Evolutionary conservation across 2,329 filamentous ascomycete genomes (phyloP).

Genomic region (Scedosporium apiospermum): DNA sequence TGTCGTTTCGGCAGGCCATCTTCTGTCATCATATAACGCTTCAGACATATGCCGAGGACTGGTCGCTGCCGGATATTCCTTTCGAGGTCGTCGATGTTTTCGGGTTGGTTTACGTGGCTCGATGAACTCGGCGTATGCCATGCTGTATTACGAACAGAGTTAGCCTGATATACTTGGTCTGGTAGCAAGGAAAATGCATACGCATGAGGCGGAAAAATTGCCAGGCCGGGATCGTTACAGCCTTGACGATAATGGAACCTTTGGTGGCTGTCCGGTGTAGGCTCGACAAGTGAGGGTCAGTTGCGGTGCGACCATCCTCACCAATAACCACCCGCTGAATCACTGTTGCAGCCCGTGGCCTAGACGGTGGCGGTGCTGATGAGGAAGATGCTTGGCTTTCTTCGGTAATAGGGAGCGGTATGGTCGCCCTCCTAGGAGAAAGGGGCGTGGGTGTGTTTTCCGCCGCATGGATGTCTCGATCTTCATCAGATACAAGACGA

Average conservation of each 20-base stretch:
- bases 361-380: background rate
- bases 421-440: background rate
- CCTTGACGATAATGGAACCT: slow-evolving; percentile 53
- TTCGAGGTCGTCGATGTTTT: slow-evolving; percentile 71
- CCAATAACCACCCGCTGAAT: slow-evolving; percentile 51
- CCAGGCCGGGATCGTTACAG: slow-evolving; percentile 93
- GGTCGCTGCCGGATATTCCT: slow-evolving; percentile 78
- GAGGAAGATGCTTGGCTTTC: slow-evolving; percentile 1
- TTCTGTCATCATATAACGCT: slow-evolving; percentile 67
- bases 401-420: background rate
- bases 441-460: background rate
- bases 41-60: slow-evolving; percentile 85
- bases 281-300: slow-evolving; percentile 17
- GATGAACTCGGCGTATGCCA: slow-evolving; percentile 58
- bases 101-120: slow-evolving; percentile 38
- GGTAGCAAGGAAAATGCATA: slow-evolving; percentile 32
- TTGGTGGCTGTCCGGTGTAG: slow-evolving; percentile 33
- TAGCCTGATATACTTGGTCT: slow-evolving; percentile 16
- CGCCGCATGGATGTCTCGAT: background rate
- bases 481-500: background rate
- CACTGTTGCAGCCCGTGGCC: slow-evolving; percentile 41
- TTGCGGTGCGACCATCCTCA: slow-evolving; percentile 31
- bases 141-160: slow-evolving; percentile 39
- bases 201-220: slow-evolving; percentile 92
- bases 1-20: slow-evolving; percentile 61